Conservation (phyloP, 352 stramenopile genomes). For the Detonula confervacea region DNA sequence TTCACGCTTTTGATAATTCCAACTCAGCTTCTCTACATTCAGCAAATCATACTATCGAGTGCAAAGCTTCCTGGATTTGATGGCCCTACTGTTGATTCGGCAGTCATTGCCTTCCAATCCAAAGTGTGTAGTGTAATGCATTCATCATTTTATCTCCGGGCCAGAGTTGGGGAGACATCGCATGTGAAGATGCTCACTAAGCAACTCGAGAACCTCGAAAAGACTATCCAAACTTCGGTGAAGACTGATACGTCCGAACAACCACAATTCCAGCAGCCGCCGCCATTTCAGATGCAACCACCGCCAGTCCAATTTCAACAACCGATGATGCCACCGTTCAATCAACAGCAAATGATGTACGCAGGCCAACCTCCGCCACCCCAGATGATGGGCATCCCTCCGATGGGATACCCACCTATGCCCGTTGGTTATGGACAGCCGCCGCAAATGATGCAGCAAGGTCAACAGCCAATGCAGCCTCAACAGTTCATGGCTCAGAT, state of each 20-base stretch:
- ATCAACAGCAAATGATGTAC: conserved; percentile 31
- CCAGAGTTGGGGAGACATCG: conserved; percentile 65
- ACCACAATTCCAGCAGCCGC: conserved; percentile 6
- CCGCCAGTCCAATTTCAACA: conserved; percentile 19
- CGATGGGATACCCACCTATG: conserved; percentile 7
- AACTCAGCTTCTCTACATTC: conserved; percentile 64
- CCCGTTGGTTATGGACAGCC: conserved; percentile 12
- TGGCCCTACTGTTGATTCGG: conserved; percentile 70
- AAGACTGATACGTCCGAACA: conserved; percentile 22
- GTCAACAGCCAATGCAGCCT: conserved; percentile 21
- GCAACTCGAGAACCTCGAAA: conserved; percentile 52
- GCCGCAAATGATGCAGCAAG: conserved; percentile 32
- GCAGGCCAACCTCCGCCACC: conserved; percentile 11
- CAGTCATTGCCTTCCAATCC: conserved; percentile 63
- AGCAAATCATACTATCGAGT: conserved; percentile 76
- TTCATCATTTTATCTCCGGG: conserved; percentile 79
- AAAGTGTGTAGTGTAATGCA: conserved; percentile 82
- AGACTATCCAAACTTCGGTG: conserved; percentile 21
- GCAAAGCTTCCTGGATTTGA: conserved; percentile 74
- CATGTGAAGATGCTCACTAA: conserved; percentile 75
- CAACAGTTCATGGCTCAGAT: conserved; percentile 28
- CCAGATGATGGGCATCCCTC: conserved; percentile 28
- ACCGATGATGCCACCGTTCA: conserved; percentile 17
- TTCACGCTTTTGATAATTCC: conserved; percentile 9
- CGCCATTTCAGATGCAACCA: conserved; percentile 25